phyloP scores from a whole-genome alignment of 169 alveolate species.

The Ichthyophthirius multifiliis region DNA sequence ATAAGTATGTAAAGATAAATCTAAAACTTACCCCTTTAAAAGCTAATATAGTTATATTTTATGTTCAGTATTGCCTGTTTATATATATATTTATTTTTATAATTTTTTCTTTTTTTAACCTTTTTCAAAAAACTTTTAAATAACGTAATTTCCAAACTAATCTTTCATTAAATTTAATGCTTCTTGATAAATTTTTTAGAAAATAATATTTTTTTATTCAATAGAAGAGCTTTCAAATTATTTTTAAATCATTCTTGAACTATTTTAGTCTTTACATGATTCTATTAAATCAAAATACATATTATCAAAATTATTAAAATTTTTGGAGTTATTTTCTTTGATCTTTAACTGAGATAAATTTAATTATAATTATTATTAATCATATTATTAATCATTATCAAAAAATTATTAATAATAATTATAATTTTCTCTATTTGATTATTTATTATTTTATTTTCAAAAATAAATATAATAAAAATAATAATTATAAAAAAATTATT shows the following conservation, averaged over 20 bases:
- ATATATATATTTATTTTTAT: neutral
- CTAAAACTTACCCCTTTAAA: neutral
- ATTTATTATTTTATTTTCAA: too few relatives aligned
- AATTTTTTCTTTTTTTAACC: neutral
- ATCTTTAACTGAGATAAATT: too few relatives aligned
- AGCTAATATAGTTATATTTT: neutral
- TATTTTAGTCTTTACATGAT: constrained; percentile 21
- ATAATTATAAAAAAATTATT: too few relatives aligned
- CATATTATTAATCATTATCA: too few relatives aligned
- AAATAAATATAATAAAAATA: too few relatives aligned
- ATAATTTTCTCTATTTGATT: too few relatives aligned
- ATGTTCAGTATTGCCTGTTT: neutral
- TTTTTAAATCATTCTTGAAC: constrained; percentile 18
- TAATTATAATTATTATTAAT: too few relatives aligned
- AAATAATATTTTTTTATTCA: constrained; percentile 19
- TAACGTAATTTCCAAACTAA: constrained; percentile 32
- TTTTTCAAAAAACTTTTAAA: constrained; percentile 24
- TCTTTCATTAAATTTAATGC: constrained; percentile 11
- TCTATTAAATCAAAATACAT: neutral
- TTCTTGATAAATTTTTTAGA: constrained; percentile 19
- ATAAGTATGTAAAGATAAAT: constrained; percentile 19
- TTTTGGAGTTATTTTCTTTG: neutral
- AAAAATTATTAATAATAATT: too few relatives aligned
- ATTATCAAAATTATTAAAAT: neutral
- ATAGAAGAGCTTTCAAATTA: constrained; percentile 23